Evolutionary conservation across 768 basidiomycete genomes (phyloP).

Genomic region (Tricholoma sp.): DNA sequence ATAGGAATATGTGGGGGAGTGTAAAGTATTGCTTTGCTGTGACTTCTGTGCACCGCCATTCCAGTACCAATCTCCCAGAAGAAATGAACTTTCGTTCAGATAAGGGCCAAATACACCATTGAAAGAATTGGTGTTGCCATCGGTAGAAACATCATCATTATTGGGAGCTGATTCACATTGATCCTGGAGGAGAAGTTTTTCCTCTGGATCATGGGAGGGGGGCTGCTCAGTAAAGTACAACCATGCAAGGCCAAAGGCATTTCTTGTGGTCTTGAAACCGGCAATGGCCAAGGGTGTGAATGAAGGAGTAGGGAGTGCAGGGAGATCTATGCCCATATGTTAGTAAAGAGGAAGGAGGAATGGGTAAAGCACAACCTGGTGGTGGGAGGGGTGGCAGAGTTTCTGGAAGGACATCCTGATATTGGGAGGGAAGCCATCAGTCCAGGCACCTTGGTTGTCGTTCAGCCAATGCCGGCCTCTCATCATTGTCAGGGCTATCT

Average conservation of each 20-base stretch:
- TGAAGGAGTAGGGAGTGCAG: not conserved
- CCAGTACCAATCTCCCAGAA: no score
- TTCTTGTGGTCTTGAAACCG: not conserved
- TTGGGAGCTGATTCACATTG: no score
- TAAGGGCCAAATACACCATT: no score
- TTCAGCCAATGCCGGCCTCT: not conserved
- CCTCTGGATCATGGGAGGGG: no score
- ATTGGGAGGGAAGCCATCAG: not conserved
- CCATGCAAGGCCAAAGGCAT: not conserved
- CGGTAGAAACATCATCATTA: no score
- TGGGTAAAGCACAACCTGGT: not conserved
- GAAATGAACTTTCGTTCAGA: no score
- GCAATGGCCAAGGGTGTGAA: not conserved
- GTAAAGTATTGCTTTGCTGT: no score
- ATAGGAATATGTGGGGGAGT: no score
- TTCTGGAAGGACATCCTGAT: not conserved
- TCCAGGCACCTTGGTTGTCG: not conserved
- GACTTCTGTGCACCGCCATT: no score
- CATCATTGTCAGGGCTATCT: not conserved
- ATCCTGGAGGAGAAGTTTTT: no score
- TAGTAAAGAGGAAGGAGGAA: not conserved
- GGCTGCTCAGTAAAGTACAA: not conserved
- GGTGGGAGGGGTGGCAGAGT: not conserved
- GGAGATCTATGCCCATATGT: not conserved
- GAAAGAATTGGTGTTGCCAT: no score